Evolutionary conservation across 2,329 filamentous ascomycete species (phyloP), one percentile per base, ranked within the genome.

Genomic region (Sporothrix variecibatus): DNA sequence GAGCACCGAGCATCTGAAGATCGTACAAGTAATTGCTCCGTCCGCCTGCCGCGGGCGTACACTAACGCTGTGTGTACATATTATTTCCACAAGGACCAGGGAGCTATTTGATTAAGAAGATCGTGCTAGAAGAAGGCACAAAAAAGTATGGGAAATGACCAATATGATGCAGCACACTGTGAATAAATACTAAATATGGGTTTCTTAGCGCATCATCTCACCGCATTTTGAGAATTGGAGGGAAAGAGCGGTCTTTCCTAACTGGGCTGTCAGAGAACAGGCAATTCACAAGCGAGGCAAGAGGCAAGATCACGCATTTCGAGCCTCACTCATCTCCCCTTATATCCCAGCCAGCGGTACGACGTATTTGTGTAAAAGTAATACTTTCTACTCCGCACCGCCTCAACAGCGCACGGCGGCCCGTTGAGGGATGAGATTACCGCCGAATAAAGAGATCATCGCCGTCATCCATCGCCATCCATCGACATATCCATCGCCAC

Each of bases 1-100:
- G 53, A 38, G 20, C 31, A 62, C 38, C 62, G 28, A 46, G 62
- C 62, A 67, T 67, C 62, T 67, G 38, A 28, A 67, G 62, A 67
- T 67, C 62, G 62, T 67, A 28, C n/a, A n/a, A n/a, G n/a, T n/a
- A n/a, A n/a, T 43, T 40, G 38, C 60, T 65, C 60, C 60, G 34
- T 40, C 60, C 60, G 11, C 26, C 26, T 58, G 7, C 53, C 53
- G 53, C 53, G 26, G 53, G 40, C 11, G 40, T 12, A 17, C 60
- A 43, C 60, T 65, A 43, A 65, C n/a, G 34, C 34, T 40, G 60
- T 43, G 34, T 40, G 34, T 26, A 62, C 17, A 53, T 23, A n/a
- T n/a, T 53, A 15, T 26, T 26, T 15, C 7, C 23, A 12, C 9
- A 12, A 23, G 23, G 23, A 15, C 8, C 23, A 26, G 9, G 23